These are phyloP conservation scores for Suaeda aralocaspica DNA, from an alignment of 148 eudicot genomes.

Conservation along the genomic window DNA sequence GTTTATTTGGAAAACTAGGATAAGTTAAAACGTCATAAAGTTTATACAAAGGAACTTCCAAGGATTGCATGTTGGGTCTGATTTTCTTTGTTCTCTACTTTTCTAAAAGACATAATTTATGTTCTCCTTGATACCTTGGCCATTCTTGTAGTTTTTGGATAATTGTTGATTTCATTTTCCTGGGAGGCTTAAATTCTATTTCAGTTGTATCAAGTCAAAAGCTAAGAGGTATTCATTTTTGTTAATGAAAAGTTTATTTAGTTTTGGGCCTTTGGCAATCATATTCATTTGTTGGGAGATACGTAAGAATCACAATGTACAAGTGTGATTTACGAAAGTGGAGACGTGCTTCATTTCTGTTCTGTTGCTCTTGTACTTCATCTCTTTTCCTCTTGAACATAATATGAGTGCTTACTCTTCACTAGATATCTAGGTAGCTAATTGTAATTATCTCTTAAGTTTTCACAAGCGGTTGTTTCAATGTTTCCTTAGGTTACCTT, in stretches of 20 bases:
- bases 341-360: neutral
- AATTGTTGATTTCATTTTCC: no score
- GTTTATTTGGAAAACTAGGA: no score
- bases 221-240: neutral
- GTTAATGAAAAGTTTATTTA: neutral
- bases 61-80: neutral
- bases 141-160: no score
- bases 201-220: neutral
- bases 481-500: neutral
- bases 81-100: no score
- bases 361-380: neutral
- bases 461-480: neutral
- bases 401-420: no score
- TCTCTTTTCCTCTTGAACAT: neutral
- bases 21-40: neutral
- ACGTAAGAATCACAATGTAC: neutral
- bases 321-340: neutral
- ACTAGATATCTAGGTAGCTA: neutral
- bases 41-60: neutral
- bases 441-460: neutral
- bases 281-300: neutral
- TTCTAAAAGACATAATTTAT: no score
- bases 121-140: no score
- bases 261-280: neutral
- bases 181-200: neutral